phyloP scores from a whole-genome alignment of 2,329 filamentous ascomycete species.

The Claviceps pusilla region DNA sequence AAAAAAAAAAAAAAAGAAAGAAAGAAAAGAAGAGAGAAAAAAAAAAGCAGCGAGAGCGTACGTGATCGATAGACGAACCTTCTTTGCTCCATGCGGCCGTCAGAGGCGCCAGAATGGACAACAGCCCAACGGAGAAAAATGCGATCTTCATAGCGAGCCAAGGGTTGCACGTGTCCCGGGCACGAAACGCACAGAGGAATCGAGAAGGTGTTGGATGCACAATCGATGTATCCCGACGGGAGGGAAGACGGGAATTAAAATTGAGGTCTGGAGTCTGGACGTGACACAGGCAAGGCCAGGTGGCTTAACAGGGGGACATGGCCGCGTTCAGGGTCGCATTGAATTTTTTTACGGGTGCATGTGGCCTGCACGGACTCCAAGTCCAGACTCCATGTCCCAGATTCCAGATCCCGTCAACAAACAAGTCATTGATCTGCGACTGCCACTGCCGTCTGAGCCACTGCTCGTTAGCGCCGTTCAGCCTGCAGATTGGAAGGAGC shows the following conservation, averaged over 20 bases:
- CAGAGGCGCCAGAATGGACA: constrained; percentile 51
- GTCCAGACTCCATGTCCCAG: too few species aligned
- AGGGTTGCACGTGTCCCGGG: neutral
- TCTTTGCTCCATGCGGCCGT: constrained; percentile 74
- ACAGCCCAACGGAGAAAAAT: constrained; percentile 51
- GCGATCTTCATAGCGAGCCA: constrained; percentile 49
- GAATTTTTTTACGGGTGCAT: neutral
- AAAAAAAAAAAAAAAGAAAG: neutral
- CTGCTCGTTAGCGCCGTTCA: neutral
- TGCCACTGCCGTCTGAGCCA: too few species aligned
- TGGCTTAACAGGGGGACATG: constrained; percentile 4
- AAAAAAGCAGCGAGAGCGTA: neutral
- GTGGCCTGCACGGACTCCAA: neutral
- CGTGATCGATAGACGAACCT: constrained; percentile 33
- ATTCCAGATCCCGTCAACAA: too few species aligned
- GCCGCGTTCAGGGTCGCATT: constrained; percentile 1
- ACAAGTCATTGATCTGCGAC: too few species aligned
- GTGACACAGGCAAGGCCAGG: constrained; percentile 5
- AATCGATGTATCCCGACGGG: neutral
- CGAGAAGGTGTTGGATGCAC: constrained; percentile 1
- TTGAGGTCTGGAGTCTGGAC: neutral
- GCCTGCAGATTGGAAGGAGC: too few species aligned
- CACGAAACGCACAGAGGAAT: neutral
- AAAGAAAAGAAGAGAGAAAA: neutral
- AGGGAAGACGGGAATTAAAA: neutral